Evolutionary conservation across 257 asterid species (phyloP), one percentile per base, ranked within the genome.

Genomic region (Mentha longifolia): DNA sequence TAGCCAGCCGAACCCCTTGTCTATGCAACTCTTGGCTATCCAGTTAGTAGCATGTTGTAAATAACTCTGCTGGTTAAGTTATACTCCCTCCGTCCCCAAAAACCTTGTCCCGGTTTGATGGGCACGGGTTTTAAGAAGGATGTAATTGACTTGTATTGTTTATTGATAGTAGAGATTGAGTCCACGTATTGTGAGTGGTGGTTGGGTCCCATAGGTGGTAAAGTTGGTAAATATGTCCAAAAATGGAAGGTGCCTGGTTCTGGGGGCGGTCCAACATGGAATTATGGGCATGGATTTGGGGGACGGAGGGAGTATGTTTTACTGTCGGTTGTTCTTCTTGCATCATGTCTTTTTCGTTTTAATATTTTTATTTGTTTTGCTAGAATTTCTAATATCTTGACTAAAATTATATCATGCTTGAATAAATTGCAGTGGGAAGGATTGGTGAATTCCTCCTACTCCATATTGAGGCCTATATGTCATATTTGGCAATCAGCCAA

Each of bases 401-500:
- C 51, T 39, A 62, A 35, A n/a, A 42, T 61, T 54, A 10, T 31
- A 17, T 14, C 12, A 1, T 74, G 30, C 59, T 50, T 62, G 63
- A 57, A 55, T 49, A 22, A 46, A 68, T 72, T 74, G 37, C 87
- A 83, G 87, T 51, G 72, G 61, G 9, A 43, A 10, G 46, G 62
- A 54, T 61, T 75, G 68, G 47, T 76, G 86, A 74, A 73, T 54
- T 43, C 46, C 52, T n/a, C 60, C 76, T 28, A 35, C 78, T 52
- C 76, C 61, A 13, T 62, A 54, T 39, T 64, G 41, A 73, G 70
- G 66, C 52, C 69, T 79, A 45, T 71, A 57, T 74, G 71, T 74
- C 61, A 45, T 69, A 70, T 57, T 71, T 72, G 97, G 96, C 93
- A 85, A 74, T 92, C 98, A 88, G 95, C 87, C 87, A n/a, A 60